Evolutionary conservation across 2,329 filamentous ascomycete species (phyloP), one percentile per base, ranked within the genome.

Genomic region (Trichoderma afroharzianum): DNA sequence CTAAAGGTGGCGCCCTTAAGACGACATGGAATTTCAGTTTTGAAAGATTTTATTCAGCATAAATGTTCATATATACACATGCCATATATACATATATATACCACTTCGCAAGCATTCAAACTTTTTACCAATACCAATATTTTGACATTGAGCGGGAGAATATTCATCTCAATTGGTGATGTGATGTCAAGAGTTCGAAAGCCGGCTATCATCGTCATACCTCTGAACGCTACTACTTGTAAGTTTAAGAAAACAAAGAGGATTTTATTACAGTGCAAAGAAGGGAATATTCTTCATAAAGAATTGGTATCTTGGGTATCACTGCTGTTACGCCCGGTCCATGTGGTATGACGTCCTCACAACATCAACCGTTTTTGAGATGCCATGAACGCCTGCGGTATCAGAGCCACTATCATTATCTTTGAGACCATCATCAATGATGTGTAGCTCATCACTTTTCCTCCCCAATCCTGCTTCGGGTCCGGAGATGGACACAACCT

Each of bases 11-110:
- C 2, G 75, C 70, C 14, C 72, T 73, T 14, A 80, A 77, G 61
- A 73, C 72, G 6, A 78, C 78, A 1, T 80, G 79, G 79, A 80
- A 76, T 66, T 80, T 80, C 61, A 77, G 76, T 28, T 80, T 80
- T 70, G 78, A 79, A 71, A 55, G 71, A 8, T n/a, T 67, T 26
- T 67, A 71, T 39, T 59, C 66, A 30, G 32, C 30, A 32, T 71
- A 50, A 33, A 24, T 21, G 21, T 21, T 24, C 11, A 64, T 47
- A 64, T 8, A 39, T 62, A 62, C 21, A 62, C 58, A 24, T 62
- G 3, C 3, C 12, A 24, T 26, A 57, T 9, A 59, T 43, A 24
- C 12, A 30, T 30, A 59, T 28, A 26, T 43, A 26, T 26, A 63
- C 24, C 36, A 28, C 8, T 12, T 63, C 18, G 36, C 15, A 14